Conservation (phyloP, 2,329 filamentous ascomycete genomes). For the Colletotrichum siamense region DNA sequence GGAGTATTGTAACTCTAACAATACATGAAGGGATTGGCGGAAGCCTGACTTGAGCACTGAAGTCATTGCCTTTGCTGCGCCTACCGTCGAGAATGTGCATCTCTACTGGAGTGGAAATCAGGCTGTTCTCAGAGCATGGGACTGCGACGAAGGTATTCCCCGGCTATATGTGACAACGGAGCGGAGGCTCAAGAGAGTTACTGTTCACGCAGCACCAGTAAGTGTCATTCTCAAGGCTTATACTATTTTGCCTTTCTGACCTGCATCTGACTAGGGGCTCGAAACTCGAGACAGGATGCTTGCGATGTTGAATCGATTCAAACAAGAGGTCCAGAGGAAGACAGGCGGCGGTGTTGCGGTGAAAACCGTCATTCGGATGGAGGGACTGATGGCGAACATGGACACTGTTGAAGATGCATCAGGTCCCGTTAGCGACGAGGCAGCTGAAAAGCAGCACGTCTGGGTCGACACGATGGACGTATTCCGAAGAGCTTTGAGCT, state of each 20-base stretch:
- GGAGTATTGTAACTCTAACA: not conserved
- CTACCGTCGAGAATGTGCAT: not conserved
- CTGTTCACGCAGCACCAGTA: not conserved
- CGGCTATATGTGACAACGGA: not conserved
- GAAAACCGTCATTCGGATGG: not conserved
- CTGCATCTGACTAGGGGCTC: fast-evolving
- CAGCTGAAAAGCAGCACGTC: not conserved
- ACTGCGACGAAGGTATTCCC: not conserved
- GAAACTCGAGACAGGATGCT: not conserved
- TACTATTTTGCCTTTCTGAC: not conserved
- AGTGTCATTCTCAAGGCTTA: not conserved
- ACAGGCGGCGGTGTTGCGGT: not conserved
- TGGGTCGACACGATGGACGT: not conserved
- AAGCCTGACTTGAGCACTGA: not conserved
- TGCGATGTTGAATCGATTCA: not conserved
- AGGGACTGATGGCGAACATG: not conserved
- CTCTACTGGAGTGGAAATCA: not conserved
- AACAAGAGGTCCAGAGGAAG: not conserved
- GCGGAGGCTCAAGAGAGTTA: not conserved
- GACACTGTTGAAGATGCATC: not conserved
- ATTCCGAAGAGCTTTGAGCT: not conserved
- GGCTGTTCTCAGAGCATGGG: not conserved
- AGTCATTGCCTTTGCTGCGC: not conserved
- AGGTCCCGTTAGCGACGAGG: not conserved
- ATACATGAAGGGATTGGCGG: not conserved